Evolutionary conservation across 1,284 basidiomycete genomes (phyloP), one percentile per base, ranked within the genome.

Genomic region (Abortiporus biennis): DNA sequence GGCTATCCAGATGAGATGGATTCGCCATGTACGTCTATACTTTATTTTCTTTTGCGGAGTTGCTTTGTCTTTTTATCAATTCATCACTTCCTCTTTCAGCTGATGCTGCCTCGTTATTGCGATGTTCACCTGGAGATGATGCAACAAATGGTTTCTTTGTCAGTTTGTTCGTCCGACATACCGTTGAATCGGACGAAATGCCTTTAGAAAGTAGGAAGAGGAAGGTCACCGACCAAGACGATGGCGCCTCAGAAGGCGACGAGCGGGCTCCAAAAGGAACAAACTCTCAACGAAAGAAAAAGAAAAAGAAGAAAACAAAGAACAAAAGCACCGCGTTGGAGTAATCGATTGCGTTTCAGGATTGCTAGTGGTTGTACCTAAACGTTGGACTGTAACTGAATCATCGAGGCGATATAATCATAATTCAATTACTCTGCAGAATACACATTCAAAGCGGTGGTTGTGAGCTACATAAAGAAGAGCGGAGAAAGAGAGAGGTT

Each of bases 111-210:
- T 77, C 80, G 2, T 65, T 95, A 16, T 66, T 96, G 29, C 78
- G 93, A n/a, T 96, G 92, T 62, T 72, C 76, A 19, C 89, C 92
- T 0, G 82, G 79, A 27, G 86, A 87, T 47, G 92, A 96, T 56
- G 78, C 75, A 31, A 96, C 92, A 13, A 96, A 96, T 57, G 93
- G 93, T 0, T 97, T 96, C 68, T 96, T 96, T 53, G 92, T 97
- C 16, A 80, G 89, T 20, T 89, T 91, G 60, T 92, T 95, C 56
- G 66, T 89, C 34, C 56, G 58, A 9, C n/a, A 40, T 15, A 31
- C 29, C 9, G 9, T 15, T 8, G 13, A 15, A 11, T 19, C 15
- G 12, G n/a, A 3, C 9, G 25, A 9, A 29, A n/a, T n/a, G 27
- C 27, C 8, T 29, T 29, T 29, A 9, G 24, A 29, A 19, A 20